These are phyloP conservation scores for Scedosporium minutisporum DNA, from an alignment of 2,329 filamentous ascomycete genomes.

Conservation along the genomic window DNA sequence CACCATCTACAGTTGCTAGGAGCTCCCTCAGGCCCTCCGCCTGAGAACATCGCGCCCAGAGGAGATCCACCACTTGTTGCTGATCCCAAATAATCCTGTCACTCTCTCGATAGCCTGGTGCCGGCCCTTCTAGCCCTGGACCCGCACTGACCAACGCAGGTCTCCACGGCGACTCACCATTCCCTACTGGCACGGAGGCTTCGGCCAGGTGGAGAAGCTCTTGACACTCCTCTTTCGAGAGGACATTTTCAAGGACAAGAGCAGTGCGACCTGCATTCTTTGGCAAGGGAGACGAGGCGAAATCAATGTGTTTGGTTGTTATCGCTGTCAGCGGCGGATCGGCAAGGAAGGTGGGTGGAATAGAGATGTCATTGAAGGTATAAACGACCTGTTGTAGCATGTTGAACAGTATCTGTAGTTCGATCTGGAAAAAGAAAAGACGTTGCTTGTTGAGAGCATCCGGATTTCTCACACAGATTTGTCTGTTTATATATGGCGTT, in stretches of 20 bases:
- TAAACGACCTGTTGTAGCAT: slow-evolving; percentile 14
- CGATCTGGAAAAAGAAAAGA: no score
- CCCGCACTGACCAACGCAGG: slow-evolving; percentile 62
- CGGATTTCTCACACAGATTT: no score
- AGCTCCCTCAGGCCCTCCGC: slow-evolving; percentile 30
- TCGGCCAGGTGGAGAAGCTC: slow-evolving; percentile 42
- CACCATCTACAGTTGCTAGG: slow-evolving; percentile 20
- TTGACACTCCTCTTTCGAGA: slow-evolving; percentile 48
- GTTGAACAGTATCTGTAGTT: no score
- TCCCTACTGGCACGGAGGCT: slow-evolving; percentile 14
- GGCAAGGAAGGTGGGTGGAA: slow-evolving; percentile 36
- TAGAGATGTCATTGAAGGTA: slow-evolving; percentile 19
- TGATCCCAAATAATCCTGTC: slow-evolving; percentile 72
- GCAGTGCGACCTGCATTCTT: slow-evolving; percentile 45
- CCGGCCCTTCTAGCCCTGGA: slow-evolving; percentile 46
- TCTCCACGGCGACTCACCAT: slow-evolving; percentile 39
- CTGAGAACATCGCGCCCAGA: slow-evolving; percentile 50
- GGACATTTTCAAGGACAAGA: slow-evolving; percentile 49
- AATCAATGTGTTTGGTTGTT: slow-evolving; percentile 38
- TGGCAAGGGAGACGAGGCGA: slow-evolving; percentile 32
- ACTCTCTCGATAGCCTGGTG: slow-evolving; percentile 51
- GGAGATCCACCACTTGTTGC: slow-evolving; percentile 46
- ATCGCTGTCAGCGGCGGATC: slow-evolving; percentile 28
- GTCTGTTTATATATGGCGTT: no score
- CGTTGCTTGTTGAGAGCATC: no score